Percentiles rank a stretch among this genome's conserved stretches.
Conservation (phyloP, 306 rosid genomes). For the Crataegus laevigata region DNA sequence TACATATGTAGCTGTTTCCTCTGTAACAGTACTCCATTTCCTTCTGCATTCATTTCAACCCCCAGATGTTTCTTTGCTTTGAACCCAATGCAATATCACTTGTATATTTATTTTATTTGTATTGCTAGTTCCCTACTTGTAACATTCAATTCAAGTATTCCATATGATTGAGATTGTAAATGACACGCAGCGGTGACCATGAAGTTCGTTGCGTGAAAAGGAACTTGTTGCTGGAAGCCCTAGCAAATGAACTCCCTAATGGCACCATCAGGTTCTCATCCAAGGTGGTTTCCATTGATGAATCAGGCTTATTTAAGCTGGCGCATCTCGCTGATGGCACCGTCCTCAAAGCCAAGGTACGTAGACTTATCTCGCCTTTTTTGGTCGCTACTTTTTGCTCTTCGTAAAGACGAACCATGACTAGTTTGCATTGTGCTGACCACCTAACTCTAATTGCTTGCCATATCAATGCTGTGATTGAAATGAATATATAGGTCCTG, state of each 20-base stretch:
- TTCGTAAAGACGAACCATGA: neutral
- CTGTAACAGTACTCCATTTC: neutral
- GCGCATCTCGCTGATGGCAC: constrained; percentile 59
- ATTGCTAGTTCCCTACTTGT: neutral
- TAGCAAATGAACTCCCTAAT: constrained; percentile 50
- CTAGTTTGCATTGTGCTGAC: no score
- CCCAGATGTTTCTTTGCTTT: neutral
- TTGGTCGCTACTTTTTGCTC: no score
- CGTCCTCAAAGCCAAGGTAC: constrained; percentile 45
- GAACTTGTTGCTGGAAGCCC: constrained; percentile 36
- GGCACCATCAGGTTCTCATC: constrained; percentile 49
- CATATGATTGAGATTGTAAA: neutral
- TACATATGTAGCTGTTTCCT: neutral
- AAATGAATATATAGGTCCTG: constrained; percentile 25
- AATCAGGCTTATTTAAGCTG: constrained; percentile 35
- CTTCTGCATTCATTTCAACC: neutral
- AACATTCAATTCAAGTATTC: neutral
- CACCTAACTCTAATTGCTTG: no score
- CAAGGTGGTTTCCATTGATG: constrained; percentile 51
- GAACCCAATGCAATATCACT: neutral
- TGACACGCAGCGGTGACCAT: constrained; percentile 9
- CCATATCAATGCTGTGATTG: neutral
- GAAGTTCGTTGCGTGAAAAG: constrained; percentile 45
- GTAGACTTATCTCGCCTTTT: neutral
- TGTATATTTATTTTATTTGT: no score